Percentiles rank a stretch among this genome's conserved stretches.
phyloP scores from a whole-genome alignment of 768 basidiomycete genomes.

The Macrolepiota albuminosa region DNA sequence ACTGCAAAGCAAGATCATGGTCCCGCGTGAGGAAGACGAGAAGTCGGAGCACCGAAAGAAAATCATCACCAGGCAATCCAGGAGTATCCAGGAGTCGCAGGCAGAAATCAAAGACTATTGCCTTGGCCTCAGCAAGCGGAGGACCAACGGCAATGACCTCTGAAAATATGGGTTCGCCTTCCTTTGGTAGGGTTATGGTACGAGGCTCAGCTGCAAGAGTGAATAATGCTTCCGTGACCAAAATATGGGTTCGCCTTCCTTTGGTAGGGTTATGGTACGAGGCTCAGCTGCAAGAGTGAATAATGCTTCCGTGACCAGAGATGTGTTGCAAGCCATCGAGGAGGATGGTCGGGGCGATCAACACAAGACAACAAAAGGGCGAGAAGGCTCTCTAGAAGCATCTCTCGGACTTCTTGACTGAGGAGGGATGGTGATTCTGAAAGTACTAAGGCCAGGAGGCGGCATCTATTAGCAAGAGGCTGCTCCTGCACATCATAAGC shows the following conservation, averaged over 20 bases:
- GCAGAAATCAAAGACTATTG: constrained; percentile 71
- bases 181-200: constrained; percentile 59
- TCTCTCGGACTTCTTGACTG: constrained; percentile 45
- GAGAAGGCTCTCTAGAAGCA: constrained; percentile 64
- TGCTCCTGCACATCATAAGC: constrained; percentile 72
- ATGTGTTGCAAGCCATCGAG: constrained; percentile 86
- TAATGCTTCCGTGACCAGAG: constrained; percentile 82
- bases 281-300: constrained; percentile 76
- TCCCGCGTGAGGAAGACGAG: constrained; percentile 83
- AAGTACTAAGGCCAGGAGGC: constrained; percentile 79
- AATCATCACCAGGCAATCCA: constrained; percentile 70
- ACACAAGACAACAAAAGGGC: constrained; percentile 58
- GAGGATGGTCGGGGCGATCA: constrained; percentile 51
- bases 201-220: constrained; percentile 71
- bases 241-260: constrained; percentile 69
- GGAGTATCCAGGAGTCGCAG: constrained; percentile 63
- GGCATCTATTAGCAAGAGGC: constrained; percentile 75
- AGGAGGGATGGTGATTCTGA: constrained; percentile 67
- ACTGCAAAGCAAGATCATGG: constrained; percentile 53
- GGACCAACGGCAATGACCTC: constrained; percentile 58
- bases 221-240: constrained; percentile 82
- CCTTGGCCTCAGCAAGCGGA: constrained; percentile 52
- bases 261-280: constrained; percentile 56
- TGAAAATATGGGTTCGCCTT: constrained; percentile 55
- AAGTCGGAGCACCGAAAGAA: constrained; percentile 76